Base-by-base conservation (phyloP, 371 early-diverging fungal genomes). In the Rhizomucor pusillus region DNA sequence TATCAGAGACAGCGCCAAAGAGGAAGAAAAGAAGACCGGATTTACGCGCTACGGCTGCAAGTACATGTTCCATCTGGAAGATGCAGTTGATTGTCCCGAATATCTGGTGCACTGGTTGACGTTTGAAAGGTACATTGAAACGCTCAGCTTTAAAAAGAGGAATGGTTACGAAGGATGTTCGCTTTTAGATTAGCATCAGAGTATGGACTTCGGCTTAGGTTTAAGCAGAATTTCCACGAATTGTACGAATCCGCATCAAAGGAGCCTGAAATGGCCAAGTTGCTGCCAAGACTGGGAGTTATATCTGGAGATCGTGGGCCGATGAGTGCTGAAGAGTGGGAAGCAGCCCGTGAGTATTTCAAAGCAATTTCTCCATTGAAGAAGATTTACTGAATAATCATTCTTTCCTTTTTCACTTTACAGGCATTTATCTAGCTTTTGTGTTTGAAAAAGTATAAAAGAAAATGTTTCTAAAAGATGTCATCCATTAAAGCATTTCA, bases 1-100 rank as follows among this genome's bases (percentile, higher is more conserved):
- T 22, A 49, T 70, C n/a, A 90, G 88, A 20, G 70, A 84, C 19
- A 52, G 43, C 23, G 47, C 67, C 12, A 44, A 63, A 1, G 55
- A 56, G 22, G 25, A 44, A 3, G 37, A 57, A 0, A 58, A 61
- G 20, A 60, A 67, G 39, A 23, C 16, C 12, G 73, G 76, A 0
- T 84, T 84, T 40, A 71, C 80, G 20, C 57, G 73, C 3, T 98
- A 86, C 72, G 98, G 98, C 1, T 83, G 87, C 60, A 84, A 87
- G 45, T 99, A 99, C 69, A 82, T 83, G 77, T 99, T 99, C 75
- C 85, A 90, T 57, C 79, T 99, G 18, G 88, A 85, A 43, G 99
- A 99, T 69, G 99, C 99, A 0, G 92, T 99, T 3, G 92, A 96
- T 63, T 98, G 99, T 66, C 94, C 97, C 1, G 99, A 99, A 73